Base-by-base conservation (phyloP, 1,284 basidiomycete species). In the Moesziomyces parantarcticus region DNA sequence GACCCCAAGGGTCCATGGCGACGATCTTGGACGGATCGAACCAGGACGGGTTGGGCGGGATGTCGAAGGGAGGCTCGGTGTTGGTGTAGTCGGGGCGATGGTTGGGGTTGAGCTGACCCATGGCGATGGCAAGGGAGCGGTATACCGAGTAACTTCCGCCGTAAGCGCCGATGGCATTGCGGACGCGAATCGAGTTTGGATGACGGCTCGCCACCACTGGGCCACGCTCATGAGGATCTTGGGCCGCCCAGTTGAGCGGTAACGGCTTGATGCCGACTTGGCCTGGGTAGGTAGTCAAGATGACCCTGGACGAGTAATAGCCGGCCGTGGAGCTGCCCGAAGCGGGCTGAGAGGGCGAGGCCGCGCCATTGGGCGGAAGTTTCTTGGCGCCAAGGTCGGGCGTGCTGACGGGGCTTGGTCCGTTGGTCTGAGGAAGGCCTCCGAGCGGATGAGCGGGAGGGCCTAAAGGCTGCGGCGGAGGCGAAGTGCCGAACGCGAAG, bases 101-200 rank as follows among this genome's bases (percentile, higher is more conserved):
- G 23, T 90, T 88, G 0, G 93, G 92, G 46, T 90, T 88, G 58
- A 98, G 89, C 26, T 92, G 89, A 50, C 93, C 93, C 88, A 95
- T 92, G 11, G 75, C 73, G 39, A 73, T 66, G 11, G 92, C 90
- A 13, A 98, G 88, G 0, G 95, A 93, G 45, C 93, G 90, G 85
- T 97, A 98, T 85, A 97, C 93, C 11, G 92, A 94, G 85, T 98
- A 98, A 2, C 91, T 92, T 13, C 94, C 95, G 0, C 90, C 91
- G 83, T 97, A 94, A 0, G 96, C 94, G 14, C 95, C 95, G 81
- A 98, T 89, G 13, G 95, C 92, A 84, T 97, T 98, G 58, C 95
- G 90, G 61, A 90, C 88, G 84, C 94, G 94, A 85, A 97, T 91
- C 50, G 90, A 91, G 29, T 88, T 88, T 0, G 91, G 89, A 43